A percentile compares a stretch with the other conserved stretches of the same genome.
phyloP scores from a whole-genome alignment of 2,329 filamentous ascomycete species.

The Magnaporthiopsis poae region DNA sequence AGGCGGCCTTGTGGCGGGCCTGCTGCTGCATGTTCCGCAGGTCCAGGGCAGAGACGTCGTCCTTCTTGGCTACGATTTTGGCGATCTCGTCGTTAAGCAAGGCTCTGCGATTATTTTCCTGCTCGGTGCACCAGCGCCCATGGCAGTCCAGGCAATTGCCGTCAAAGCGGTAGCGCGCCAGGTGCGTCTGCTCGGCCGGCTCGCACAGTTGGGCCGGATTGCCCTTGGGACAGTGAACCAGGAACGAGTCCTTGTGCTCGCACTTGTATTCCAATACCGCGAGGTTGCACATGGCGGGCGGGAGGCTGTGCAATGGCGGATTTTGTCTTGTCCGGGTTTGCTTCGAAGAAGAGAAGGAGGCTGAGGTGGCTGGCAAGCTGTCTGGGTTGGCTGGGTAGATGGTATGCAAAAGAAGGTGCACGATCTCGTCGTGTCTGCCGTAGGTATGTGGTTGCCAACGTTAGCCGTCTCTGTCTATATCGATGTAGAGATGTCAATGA shows the following conservation, averaged over 20 bases:
- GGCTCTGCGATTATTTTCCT: neutral
- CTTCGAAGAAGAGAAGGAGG: neutral
- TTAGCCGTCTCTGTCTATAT: neutral
- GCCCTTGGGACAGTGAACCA: slow-evolving; percentile 2
- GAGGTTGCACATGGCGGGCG: slow-evolving; percentile 6
- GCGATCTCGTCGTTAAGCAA: neutral
- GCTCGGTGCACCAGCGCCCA: neutral
- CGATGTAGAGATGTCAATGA: neutral
- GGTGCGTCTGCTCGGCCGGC: neutral
- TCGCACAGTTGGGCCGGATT: neutral
- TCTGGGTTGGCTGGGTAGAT: too few species aligned
- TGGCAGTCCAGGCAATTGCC: slow-evolving; percentile 3
- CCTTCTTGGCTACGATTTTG: neutral
- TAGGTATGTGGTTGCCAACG: neutral
- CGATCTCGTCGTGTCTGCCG: neutral
- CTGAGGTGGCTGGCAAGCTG: too few species aligned
- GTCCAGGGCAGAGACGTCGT: neutral
- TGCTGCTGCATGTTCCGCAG: too few species aligned
- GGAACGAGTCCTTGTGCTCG: slow-evolving; percentile 5
- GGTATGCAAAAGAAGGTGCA: too few species aligned
- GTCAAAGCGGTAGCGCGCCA: neutral
- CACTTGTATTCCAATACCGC: slow-evolving; percentile 1
- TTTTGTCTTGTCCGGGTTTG: neutral
- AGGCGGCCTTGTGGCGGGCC: neutral
- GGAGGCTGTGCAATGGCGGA: neutral